Evolutionary conservation across 139 green algal species (phyloP), one percentile per base, ranked within the genome.

Genomic region (Parachlorella kessleri): DNA sequence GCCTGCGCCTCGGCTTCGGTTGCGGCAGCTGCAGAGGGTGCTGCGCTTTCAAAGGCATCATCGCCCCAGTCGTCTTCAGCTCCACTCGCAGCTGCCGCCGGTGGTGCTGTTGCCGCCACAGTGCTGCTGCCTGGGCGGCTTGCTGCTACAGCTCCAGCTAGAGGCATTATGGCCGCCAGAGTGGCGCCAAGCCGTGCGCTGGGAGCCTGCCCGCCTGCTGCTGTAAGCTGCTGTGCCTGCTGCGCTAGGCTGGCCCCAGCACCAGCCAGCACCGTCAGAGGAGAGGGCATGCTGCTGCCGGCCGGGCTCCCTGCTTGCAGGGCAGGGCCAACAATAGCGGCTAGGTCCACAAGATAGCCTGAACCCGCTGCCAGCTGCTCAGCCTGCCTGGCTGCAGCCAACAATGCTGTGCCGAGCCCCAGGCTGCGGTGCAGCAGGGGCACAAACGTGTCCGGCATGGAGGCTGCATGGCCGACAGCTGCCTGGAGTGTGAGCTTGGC

Each of bases 11-110:
- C 69, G 3, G 40, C 3, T 3, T 8, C 28, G 3, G 32, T 48
- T 21, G 14, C 42, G 32, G 2, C 48, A 30, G 30, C 9, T 48
- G 32, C 48, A 32, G 55, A 28, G 10, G 48, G 48, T 59, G 1
- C 8, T 38, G 55, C 59, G 21, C 71, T 59, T 9, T n/a, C 59
- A 33, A 78, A 78, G 4, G 73, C 55, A 30, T 78, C 73, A 35
- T 78, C 73, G 10, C 40, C 39, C 55, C 73, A 78, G 18, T 78
- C 73, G 18, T 78, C 55, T 6, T 71, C n/a, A n/a, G n/a, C 73
- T 7, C 41, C 73, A 63, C 41, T 36, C 14, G 14, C 65, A n/a
- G 26, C 41, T 39, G 7, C 8, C 33, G 73, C 55, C 65, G 55
- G 53, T 30, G 74, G 63, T 70, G 74, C 63, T 48, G n/a, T 2